Evolutionary conservation across 768 basidiomycete genomes (phyloP).

Genomic region (Melanogaster broomeanus): DNA sequence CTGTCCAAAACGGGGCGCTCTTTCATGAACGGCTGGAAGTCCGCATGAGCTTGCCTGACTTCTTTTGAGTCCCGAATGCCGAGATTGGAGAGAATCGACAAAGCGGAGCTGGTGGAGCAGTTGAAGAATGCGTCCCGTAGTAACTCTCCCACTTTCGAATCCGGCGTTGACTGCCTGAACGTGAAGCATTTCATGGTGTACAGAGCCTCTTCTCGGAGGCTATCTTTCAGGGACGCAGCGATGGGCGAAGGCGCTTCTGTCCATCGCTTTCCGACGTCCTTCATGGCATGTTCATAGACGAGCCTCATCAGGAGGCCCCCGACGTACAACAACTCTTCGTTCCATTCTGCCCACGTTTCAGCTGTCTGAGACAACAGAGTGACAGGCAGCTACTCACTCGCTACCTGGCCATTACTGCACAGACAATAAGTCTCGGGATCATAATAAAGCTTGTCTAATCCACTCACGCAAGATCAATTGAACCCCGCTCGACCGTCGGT

Average conservation of each 20-base stretch:
- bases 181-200: conserved; percentile 88
- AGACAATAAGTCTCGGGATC: neutral
- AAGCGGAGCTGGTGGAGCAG: conserved; percentile 47
- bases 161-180: conserved; percentile 83
- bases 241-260: neutral
- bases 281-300: conserved; percentile 84
- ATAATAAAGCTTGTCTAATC: neutral
- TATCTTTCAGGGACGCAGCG: neutral
- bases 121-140: conserved; percentile 78
- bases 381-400: conserved; percentile 47
- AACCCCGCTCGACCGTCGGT: conserved; percentile 93
- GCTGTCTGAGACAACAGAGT: neutral
- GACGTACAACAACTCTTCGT: conserved; percentile 80
- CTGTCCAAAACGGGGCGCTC: conserved; percentile 62
- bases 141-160: conserved; percentile 63
- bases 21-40: conserved; percentile 71
- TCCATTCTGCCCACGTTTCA: conserved; percentile 63
- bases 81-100: conserved; percentile 73
- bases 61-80: conserved; percentile 67
- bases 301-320: conserved; percentile 81
- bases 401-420: conserved; percentile 79
- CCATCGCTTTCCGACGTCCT: conserved; percentile 43
- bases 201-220: conserved; percentile 39
- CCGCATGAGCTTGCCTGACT: conserved; percentile 69
- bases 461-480: conserved; percentile 80